Base-by-base conservation (phyloP, 768 basidiomycete genomes). In the Russula sp. region DNA sequence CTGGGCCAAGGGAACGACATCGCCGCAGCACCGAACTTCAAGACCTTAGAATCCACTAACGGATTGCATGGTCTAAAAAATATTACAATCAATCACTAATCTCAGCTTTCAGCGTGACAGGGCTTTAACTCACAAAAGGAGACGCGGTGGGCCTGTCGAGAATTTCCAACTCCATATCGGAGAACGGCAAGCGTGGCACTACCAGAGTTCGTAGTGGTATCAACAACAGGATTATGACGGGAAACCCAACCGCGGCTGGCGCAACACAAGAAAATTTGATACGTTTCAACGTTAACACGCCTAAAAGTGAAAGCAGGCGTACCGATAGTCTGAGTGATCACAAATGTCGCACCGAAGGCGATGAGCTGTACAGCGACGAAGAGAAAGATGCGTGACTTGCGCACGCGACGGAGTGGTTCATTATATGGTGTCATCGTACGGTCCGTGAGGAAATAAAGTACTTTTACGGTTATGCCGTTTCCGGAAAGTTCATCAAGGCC, bases 91-190 rank as follows among this genome's bases (percentile, higher is more conserved):
- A 63, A 62, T 3, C 36, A 36, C 36, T 5, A 13, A n/a, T 7
- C 20, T 10, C 26, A 13, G 36, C 8, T 16, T 8, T 3, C 13
- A n/a, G n/a, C n/a, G n/a, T n/a, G n/a, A 28, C 60, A 5, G 32
- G 3, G 28, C 18, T 13, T 2, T 6, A 51, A 66, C 90, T 78
- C 70, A 92, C 89, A 68, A 90, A 90, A n/a, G 85, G 81, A 16
- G 90, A 92, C 13, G 95, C 94, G 0, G 91, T 89, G 0, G 93
- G 90, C 2, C 90, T 88, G 72, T 97, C 95, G n/a, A 98, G 80
- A 24, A 94, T 87, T 2, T 79, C 79, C 44, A 98, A 76, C 71
- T 97, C 95, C 65, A 89, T 89, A 3, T 74, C 70, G 0, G 87
- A 88, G 72, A 97, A 94, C 0, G 87, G 81, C 49, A 95, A 75